phyloP scores from a whole-genome alignment of 148 eudicot genomes.

The Vaccinium vitisidaea region DNA sequence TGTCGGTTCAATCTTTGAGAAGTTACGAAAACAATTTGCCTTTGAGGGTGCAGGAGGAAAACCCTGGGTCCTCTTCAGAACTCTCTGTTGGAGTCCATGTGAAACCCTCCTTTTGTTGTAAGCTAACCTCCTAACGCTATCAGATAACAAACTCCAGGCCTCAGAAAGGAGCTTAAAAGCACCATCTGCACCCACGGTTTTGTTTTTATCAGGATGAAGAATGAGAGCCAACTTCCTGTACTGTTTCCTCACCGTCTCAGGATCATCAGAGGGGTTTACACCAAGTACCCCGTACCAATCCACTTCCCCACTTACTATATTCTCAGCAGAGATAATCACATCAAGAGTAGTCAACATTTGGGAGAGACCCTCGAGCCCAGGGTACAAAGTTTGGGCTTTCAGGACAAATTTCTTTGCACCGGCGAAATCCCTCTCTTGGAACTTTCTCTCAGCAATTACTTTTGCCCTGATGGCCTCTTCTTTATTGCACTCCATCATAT shows the following conservation, averaged over 20 bases:
- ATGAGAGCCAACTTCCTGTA: slow-evolving; percentile 57
- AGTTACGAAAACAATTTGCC: slow-evolving; percentile 47
- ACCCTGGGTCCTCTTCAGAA: slow-evolving; percentile 30
- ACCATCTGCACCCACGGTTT: slow-evolving; percentile 68
- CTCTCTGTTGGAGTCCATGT: slow-evolving; percentile 44
- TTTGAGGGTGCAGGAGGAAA: slow-evolving; percentile 33
- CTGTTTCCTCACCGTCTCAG: slow-evolving; percentile 52
- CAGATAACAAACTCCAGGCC: slow-evolving; percentile 67
- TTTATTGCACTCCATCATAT: slow-evolving; percentile 54
- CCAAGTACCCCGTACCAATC: slow-evolving; percentile 80
- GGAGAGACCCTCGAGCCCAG: slow-evolving; percentile 46
- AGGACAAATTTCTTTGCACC: slow-evolving; percentile 50
- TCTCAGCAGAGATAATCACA: slow-evolving; percentile 46
- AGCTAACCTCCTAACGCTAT: slow-evolving; percentile 55
- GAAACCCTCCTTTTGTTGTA: slow-evolving; percentile 48
- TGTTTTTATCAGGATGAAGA: slow-evolving; percentile 88
- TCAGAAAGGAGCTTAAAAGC: slow-evolving; percentile 70
- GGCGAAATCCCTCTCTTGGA: slow-evolving; percentile 38
- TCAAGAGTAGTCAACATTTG: slow-evolving; percentile 45
- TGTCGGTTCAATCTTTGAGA: slow-evolving; percentile 23
- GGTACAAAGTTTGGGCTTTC: slow-evolving; percentile 46
- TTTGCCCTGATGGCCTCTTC: slow-evolving; percentile 53
- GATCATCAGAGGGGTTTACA: slow-evolving; percentile 58
- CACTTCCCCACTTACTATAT: slow-evolving; percentile 44
- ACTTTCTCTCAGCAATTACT: slow-evolving; percentile 48